phyloP scores from a whole-genome alignment of 2,329 filamentous ascomycete species.

The Aspergillus felis region DNA sequence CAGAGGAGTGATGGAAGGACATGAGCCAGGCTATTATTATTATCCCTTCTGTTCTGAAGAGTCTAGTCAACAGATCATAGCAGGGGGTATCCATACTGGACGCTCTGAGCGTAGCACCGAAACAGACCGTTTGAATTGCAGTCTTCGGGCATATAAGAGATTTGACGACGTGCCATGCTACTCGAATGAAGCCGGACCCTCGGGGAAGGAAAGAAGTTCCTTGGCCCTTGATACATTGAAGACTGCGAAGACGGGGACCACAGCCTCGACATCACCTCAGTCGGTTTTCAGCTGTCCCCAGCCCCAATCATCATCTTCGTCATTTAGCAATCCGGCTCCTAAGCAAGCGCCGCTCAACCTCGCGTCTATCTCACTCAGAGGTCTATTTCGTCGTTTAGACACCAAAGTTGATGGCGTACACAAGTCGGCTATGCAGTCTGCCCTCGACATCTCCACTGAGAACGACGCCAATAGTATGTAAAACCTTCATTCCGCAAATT shows the following conservation, averaged over 20 bases:
- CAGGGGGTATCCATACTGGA: background rate
- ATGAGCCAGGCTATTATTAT: background rate
- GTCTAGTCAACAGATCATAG: background rate
- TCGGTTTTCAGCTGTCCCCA: background rate
- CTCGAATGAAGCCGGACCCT: background rate
- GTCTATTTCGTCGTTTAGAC: background rate
- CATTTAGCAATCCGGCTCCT: background rate
- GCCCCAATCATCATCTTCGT: conserved; percentile 33
- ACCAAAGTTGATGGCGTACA: background rate
- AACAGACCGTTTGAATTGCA: background rate
- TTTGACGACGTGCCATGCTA: background rate
- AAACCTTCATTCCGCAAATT: background rate
- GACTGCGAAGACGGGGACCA: background rate
- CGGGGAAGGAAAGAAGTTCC: background rate
- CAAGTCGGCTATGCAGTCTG: background rate
- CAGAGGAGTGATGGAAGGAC: background rate
- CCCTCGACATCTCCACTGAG: background rate
- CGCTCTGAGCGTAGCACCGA: background rate
- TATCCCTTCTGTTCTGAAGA: background rate
- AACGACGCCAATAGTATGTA: background rate
- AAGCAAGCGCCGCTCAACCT: background rate
- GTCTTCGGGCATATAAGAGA: background rate
- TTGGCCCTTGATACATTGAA: background rate
- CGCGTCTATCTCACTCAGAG: background rate
- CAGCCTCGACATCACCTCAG: background rate